Conservation (phyloP, 305 asterid genomes). For the Ajuga reptans region DNA sequence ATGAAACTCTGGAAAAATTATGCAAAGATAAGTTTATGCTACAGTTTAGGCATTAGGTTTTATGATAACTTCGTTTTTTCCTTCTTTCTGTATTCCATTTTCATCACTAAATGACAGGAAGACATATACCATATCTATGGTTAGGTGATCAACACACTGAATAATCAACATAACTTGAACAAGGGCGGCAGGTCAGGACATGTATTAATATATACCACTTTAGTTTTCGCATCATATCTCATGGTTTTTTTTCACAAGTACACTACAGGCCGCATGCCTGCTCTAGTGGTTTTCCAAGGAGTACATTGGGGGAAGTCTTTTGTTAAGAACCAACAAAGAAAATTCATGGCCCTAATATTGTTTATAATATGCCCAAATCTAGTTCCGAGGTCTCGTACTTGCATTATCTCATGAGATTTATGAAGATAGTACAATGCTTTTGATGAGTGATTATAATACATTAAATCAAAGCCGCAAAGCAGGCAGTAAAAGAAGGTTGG, state of each 20-base stretch:
- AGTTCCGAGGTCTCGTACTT: neutral
- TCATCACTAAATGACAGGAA: neutral
- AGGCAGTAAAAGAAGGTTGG: neutral
- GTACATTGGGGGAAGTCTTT: neutral
- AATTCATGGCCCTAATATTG: neutral
- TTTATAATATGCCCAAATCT: neutral
- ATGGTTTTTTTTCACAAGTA: neutral
- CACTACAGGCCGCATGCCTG: neutral
- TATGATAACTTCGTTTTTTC: neutral
- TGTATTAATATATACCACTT: neutral
- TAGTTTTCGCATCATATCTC: neutral
- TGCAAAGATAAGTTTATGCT: neutral
- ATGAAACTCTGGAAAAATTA: neutral
- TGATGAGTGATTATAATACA: neutral
- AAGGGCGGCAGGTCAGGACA: neutral
- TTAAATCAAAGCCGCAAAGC: neutral
- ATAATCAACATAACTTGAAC: too few relatives aligned
- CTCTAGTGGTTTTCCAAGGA: neutral
- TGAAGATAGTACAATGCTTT: neutral
- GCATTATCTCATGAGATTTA: conserved; percentile 1
- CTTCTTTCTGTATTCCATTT: neutral
- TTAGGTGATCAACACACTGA: too few relatives aligned
- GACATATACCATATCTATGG: neutral
- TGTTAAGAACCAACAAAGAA: neutral
- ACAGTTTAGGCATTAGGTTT: neutral